Percentiles rank a stretch among this genome's conserved stretches.
Conservation (phyloP, 176 grass and related monocot genomes). For the Aegilops speltoides region DNA sequence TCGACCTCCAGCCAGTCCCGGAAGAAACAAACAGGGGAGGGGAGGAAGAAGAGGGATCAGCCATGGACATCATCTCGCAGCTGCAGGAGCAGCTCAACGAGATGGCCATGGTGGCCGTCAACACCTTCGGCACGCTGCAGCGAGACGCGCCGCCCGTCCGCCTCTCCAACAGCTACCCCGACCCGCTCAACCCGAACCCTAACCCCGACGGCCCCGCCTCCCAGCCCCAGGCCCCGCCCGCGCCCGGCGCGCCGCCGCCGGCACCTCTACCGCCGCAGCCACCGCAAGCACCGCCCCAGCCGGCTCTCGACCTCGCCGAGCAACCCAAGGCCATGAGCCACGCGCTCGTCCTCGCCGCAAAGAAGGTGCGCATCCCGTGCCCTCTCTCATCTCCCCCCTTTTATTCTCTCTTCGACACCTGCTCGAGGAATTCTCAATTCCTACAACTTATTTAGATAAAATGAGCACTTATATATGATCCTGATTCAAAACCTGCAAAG, state of each 20-base stretch:
- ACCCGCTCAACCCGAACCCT: constrained; percentile 66
- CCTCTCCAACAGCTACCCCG: constrained; percentile 80
- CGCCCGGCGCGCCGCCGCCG: constrained; percentile 9
- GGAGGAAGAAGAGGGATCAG: not conserved
- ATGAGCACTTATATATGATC: too few species aligned
- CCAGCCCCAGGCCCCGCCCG: constrained; percentile 26
- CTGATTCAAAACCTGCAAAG: not conserved
- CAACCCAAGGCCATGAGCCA: constrained; percentile 86
- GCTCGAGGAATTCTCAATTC: constrained; percentile 17
- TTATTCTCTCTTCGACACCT: not conserved
- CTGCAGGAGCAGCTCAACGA: constrained; percentile 91
- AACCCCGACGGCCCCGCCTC: constrained; percentile 38
- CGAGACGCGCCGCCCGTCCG: constrained; percentile 83
- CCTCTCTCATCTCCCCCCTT: not conserved
- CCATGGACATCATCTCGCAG: constrained; percentile 96
- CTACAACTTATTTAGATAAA: not conserved
- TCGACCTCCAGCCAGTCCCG: too few species aligned
- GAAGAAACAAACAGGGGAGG: not conserved
- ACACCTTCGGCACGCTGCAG: constrained; percentile 93
- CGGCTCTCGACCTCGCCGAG: constrained; percentile 54
- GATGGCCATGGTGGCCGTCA: constrained; percentile 74
- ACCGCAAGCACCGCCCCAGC: constrained; percentile 6
- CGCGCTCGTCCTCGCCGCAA: constrained; percentile 80
- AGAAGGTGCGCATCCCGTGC: constrained; percentile 52
- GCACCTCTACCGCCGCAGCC: not conserved